Conservation (phyloP, 495 filamentous ascomycete genomes). For the Trichoderma virens region DNA sequence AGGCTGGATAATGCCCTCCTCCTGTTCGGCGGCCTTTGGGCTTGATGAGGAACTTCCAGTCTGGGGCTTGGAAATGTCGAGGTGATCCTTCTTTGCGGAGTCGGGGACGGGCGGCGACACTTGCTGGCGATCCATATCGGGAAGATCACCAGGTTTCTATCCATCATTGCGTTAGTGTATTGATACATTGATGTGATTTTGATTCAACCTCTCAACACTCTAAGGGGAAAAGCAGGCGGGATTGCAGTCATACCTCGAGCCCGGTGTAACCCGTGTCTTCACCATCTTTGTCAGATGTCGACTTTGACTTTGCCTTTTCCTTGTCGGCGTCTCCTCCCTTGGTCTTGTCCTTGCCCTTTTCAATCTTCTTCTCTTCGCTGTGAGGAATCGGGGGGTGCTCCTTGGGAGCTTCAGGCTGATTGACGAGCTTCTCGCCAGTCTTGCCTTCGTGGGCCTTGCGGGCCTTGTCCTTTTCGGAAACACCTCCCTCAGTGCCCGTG, state of each 20-base stretch:
- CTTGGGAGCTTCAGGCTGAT: conserved; percentile 73
- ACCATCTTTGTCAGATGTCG: conserved; percentile 21
- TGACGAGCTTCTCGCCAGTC: conserved; percentile 55
- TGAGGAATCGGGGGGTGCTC: conserved; percentile 76
- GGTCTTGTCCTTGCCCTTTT: conserved; percentile 31
- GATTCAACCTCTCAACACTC: too few species aligned
- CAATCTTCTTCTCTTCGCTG: conserved; percentile 58
- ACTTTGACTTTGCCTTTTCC: conserved; percentile 8
- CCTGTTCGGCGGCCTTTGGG: conserved; percentile 30
- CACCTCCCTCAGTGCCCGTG: conserved; percentile 35
- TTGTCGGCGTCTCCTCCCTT: conserved; percentile 9
- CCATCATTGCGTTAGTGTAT: conserved; percentile 11
- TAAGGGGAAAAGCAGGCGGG: too few species aligned
- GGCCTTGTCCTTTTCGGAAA: conserved; percentile 58
- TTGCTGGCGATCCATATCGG: conserved; percentile 71
- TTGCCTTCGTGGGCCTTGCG: conserved; percentile 50
- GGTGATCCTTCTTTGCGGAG: conserved; percentile 56
- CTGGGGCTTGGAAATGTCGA: conserved; percentile 52
- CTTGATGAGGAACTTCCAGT: conserved; percentile 23
- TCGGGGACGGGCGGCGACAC: conserved; percentile 58
- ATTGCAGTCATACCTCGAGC: conserved; percentile 52
- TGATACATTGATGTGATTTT: neutral
- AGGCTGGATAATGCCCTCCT: conserved; percentile 65
- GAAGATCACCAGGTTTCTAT: conserved; percentile 77
- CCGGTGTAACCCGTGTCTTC: conserved; percentile 42